Conservation (phyloP, 2,329 filamentous ascomycete genomes). For the Diaporthe batatas region DNA sequence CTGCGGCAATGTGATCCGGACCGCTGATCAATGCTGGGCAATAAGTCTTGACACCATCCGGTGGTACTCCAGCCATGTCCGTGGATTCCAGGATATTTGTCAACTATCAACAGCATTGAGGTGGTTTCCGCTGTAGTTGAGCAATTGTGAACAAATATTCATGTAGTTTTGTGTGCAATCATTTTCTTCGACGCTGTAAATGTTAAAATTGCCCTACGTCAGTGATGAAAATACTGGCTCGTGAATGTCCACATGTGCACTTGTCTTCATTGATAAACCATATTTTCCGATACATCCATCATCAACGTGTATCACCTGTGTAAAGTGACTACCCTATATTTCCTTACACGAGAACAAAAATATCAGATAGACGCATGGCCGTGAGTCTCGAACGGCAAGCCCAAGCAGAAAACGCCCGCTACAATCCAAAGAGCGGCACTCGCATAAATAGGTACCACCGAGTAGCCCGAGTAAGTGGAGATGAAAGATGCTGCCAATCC, state of each 20-base stretch:
- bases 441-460: conserved; percentile 58
- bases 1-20: not conserved
- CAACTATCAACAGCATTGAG: not conserved
- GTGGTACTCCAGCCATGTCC: not conserved
- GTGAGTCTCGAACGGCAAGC: conserved; percentile 60
- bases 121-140: not conserved
- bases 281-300: no score
- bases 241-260: no score
- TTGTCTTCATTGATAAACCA: not conserved
- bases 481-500: conserved; percentile 58
- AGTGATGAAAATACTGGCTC: not conserved
- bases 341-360: conserved; percentile 39
- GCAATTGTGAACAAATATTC: no score
- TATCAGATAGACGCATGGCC: conserved; percentile 52
- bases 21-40: not conserved
- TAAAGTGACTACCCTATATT: not conserved
- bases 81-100: not conserved
- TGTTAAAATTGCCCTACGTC: not conserved
- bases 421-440: conserved; percentile 60
- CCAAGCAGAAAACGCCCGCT: conserved; percentile 57
- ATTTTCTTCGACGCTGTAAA: not conserved
- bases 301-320: not conserved
- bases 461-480: conserved; percentile 58
- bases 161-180: no score
- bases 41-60: not conserved